Evolutionary conservation across 2,329 filamentous ascomycete genomes (phyloP), one percentile per base, ranked within the genome.

Genomic region (Ophiostoma ips): DNA sequence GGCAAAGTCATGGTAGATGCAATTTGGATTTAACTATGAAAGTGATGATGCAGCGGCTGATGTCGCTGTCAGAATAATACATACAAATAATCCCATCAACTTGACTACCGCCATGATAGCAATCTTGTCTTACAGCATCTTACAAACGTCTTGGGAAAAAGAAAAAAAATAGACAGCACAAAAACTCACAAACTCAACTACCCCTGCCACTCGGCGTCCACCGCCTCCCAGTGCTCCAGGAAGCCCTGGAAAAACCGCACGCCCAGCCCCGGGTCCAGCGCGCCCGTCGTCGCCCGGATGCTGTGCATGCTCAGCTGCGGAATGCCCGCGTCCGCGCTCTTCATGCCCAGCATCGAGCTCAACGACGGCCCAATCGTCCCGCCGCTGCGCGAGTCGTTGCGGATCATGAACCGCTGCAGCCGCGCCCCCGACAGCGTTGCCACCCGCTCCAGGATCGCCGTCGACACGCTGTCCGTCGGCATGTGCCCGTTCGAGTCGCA

Each of bases 331-430:
- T 96, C 90, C 46, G 92, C 84, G 0, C 87, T 79, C 48, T 86
- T 71, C 52, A 94, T 81, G 30, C 90, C 90, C 66, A 92, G 84
- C 28, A 76, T 77, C 28, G 82, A 79, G 57, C 81, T 87, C 34
- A 95, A 73, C 77, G 89, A 88, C 0, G 92, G 92, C 0, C 92
- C 92, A n/a, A 96, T 88, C 0, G 92, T 98, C 15, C 92, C 92
- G 30, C 92, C 92, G 60, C 81, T 87, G 50, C 90, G 73, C 10
- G 77, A 83, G 66, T 96, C 92, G 63, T 96, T 98, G 51, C 92
- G 73, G 63, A 96, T 96, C 73, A 94, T 88, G 73, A 96, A 96
- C 6, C 84, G 71, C 67, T 96, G 92, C 49, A 94, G 73, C 45
- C 75, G 78, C 51, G 78, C 79, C 47, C 72, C 86, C 54, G 73